Conservation (phyloP, 176 grass and related monocot species). For the Eremochloa ophiuroides region DNA sequence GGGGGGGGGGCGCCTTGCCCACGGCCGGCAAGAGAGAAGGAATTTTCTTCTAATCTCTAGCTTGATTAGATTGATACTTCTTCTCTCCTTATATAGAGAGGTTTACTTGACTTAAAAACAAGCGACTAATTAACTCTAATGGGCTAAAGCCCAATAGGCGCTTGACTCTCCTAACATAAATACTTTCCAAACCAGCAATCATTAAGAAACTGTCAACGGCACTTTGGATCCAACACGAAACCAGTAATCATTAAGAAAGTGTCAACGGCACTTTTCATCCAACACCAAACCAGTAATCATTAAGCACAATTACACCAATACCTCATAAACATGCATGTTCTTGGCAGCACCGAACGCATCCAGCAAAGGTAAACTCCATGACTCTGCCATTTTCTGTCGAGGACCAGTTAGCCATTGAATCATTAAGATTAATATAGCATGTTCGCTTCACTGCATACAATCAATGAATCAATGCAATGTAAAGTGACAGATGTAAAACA, state of each 20-base stretch:
- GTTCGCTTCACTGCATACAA: neutral
- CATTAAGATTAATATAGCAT: neutral
- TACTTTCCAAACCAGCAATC: slow-evolving; percentile 12
- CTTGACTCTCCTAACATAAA: too few species aligned
- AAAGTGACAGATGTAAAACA: neutral
- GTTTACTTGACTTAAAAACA: too few species aligned
- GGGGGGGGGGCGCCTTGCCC: too few species aligned
- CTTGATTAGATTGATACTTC: too few species aligned
- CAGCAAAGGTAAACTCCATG: slow-evolving; percentile 60
- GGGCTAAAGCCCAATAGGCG: too few species aligned
- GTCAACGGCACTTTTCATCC: neutral
- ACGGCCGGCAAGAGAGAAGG: too few species aligned
- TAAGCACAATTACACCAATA: slow-evolving; percentile 1
- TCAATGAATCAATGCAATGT: neutral
- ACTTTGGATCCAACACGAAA: slow-evolving; percentile 5
- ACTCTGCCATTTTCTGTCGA: slow-evolving; percentile 65
- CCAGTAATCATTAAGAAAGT: neutral
- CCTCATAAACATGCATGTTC: slow-evolving; percentile 59
- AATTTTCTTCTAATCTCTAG: too few species aligned
- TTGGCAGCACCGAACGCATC: slow-evolving; percentile 45
- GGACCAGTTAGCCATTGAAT: slow-evolving; percentile 1
- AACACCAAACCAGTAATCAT: neutral
- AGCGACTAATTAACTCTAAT: too few species aligned
- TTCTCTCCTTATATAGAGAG: too few species aligned
- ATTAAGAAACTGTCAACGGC: neutral